phyloP scores from a whole-genome alignment of 2,329 filamentous ascomycete genomes.

The Tetracladium maxilliforme region DNA sequence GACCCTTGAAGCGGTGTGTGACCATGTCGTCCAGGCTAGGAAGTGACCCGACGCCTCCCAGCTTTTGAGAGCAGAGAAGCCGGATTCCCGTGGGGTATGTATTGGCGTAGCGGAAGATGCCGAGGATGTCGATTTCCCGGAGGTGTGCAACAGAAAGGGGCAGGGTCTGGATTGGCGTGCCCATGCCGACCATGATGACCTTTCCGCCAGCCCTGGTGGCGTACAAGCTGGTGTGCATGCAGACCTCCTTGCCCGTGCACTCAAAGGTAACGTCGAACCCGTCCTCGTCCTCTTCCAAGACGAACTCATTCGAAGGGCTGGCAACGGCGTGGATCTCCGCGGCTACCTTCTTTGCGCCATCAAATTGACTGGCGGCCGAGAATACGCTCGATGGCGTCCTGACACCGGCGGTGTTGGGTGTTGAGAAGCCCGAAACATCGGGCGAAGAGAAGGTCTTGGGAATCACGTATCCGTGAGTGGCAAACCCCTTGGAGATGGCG shows the following conservation, averaged over 20 bases:
- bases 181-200: conserved; percentile 68
- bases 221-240: conserved; percentile 63
- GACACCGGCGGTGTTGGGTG: conserved; percentile 22
- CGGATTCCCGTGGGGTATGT: conserved; percentile 60
- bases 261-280: conserved; percentile 61
- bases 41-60: conserved; percentile 25
- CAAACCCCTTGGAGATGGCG: conserved; percentile 41
- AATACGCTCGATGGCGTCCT: conserved; percentile 30
- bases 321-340: conserved; percentile 27
- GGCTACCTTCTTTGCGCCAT: conserved; percentile 32
- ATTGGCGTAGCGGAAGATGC: conserved; percentile 65
- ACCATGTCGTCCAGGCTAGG: conserved; percentile 56
- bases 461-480: conserved; percentile 42
- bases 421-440: conserved; percentile 28
- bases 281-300: conserved; percentile 36
- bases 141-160: conserved; percentile 59
- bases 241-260: conserved; percentile 62
- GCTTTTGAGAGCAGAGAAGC: conserved; percentile 34
- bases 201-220: conserved; percentile 56
- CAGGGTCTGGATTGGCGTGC: conserved; percentile 59
- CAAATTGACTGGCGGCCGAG: conserved; percentile 29
- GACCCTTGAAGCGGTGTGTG: conserved; percentile 56
- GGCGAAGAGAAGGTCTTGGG: conserved; percentile 27
- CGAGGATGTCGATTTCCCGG: conserved; percentile 64
- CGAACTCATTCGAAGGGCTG: conserved; percentile 11